A percentile compares a stretch with the other conserved stretches of the same genome.
phyloP scores from a whole-genome alignment of 306 rosid species.

The Crataegus laevigata region DNA sequence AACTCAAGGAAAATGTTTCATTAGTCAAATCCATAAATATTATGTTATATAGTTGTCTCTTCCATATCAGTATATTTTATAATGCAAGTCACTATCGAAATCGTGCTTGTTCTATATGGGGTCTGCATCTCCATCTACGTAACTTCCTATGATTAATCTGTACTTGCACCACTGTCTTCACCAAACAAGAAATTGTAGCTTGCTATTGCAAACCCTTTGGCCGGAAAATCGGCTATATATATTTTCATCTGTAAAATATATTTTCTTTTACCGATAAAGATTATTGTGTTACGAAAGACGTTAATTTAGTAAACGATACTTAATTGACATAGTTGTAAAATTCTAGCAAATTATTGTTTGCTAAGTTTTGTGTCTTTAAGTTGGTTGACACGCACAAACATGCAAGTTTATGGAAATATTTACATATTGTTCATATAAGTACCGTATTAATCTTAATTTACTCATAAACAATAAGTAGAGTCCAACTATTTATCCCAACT shows the following conservation, averaged over 20 bases:
- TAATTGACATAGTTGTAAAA: neutral
- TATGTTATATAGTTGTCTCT: too few relatives aligned
- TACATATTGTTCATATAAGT: neutral
- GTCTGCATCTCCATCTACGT: neutral
- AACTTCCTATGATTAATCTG: neutral
- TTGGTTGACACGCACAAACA: neutral
- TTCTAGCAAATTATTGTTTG: neutral
- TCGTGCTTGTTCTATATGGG: neutral
- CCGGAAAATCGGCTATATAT: too few relatives aligned
- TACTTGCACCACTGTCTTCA: neutral
- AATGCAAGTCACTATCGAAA: neutral
- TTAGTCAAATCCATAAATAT: neutral
- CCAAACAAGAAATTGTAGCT: neutral
- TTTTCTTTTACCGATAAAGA: too few relatives aligned
- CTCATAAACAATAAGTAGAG: too few relatives aligned
- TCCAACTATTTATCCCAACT: too few relatives aligned
- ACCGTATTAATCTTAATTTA: too few relatives aligned
- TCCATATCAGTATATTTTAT: too few relatives aligned
- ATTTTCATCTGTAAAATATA: too few relatives aligned
- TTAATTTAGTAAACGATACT: neutral
- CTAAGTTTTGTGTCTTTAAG: neutral
- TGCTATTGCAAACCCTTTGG: neutral
- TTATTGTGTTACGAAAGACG: neutral
- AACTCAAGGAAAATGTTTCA: neutral
- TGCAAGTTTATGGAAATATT: neutral